These are phyloP conservation scores for Cerioporus squamosus DNA, from an alignment of 1,284 basidiomycete genomes.

Conservation along the genomic window DNA sequence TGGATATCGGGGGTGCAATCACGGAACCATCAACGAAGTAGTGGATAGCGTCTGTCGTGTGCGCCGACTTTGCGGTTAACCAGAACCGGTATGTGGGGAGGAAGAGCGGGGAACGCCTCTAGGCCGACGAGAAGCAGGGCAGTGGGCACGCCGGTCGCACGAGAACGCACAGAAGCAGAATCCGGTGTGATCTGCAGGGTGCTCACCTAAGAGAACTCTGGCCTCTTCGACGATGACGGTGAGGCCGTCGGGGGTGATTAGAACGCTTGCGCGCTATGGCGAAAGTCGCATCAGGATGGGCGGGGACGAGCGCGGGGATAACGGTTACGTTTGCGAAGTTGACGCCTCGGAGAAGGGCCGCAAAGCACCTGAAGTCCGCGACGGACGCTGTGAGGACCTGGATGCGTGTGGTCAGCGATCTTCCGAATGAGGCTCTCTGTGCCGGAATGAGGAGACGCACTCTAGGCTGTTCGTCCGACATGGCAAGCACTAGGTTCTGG, in stretches of 20 bases:
- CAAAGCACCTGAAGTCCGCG: constrained; percentile 79
- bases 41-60: no score
- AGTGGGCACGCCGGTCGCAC: constrained; percentile 4
- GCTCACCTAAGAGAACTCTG: constrained; percentile 73
- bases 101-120: constrained; percentile 7
- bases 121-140: constrained; percentile 8
- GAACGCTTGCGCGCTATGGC: constrained; percentile 77
- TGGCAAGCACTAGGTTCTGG: constrained; percentile 23
- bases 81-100: constrained; percentile 1
- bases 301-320: constrained; percentile 11
- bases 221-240: constrained; percentile 90
- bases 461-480: constrained; percentile 24
- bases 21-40: no score
- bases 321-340: constrained; percentile 71
- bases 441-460: constrained; percentile 21
- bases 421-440: constrained; percentile 14
- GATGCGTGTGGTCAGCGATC: constrained; percentile 22
- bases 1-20: no score
- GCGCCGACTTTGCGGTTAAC: no score
- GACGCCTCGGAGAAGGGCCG: constrained; percentile 76
- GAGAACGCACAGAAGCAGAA: neutral
- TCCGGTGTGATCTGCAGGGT: neutral
- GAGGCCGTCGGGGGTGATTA: constrained; percentile 71
- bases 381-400: constrained; percentile 81
- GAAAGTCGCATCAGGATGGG: constrained; percentile 10